Percentiles rank a stretch among this genome's conserved stretches.
phyloP scores from a whole-genome alignment of 352 stramenopile species.

The Phytophthora parvispora region DNA sequence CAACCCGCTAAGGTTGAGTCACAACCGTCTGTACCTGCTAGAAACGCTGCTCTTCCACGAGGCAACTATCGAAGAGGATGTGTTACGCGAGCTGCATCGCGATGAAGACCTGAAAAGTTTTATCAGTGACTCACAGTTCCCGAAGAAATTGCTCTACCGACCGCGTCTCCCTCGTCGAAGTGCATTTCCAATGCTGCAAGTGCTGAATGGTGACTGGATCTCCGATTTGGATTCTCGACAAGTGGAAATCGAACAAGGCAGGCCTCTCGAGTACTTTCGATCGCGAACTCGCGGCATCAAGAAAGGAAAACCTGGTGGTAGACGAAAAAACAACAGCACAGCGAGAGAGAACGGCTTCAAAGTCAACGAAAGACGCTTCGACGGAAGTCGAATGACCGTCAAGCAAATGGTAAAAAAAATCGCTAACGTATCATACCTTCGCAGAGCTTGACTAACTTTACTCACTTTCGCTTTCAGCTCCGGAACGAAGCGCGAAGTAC shows the following conservation, averaged over 20 bases:
- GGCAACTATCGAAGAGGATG: slow-evolving; percentile 34
- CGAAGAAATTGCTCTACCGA: slow-evolving; percentile 42
- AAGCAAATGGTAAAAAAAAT: slow-evolving; percentile 53
- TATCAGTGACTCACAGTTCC: background rate
- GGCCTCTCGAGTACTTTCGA: slow-evolving; percentile 57
- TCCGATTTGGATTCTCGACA: slow-evolving; percentile 55
- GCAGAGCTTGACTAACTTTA: background rate
- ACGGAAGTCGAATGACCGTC: slow-evolving; percentile 76
- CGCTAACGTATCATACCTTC: background rate
- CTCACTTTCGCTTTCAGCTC: slow-evolving; percentile 36
- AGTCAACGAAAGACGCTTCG: slow-evolving; percentile 42
- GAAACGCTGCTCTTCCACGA: slow-evolving; percentile 59
- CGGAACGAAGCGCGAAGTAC: slow-evolving; percentile 51
- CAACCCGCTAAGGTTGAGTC: slow-evolving; percentile 70
- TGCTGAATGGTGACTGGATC: slow-evolving; percentile 73
- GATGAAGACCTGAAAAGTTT: slow-evolving; percentile 45
- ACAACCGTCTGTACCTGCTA: slow-evolving; percentile 79
- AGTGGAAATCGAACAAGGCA: slow-evolving; percentile 61
- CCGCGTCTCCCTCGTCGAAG: slow-evolving; percentile 50
- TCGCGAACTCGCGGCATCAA: background rate
- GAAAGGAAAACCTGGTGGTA: background rate
- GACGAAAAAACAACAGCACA: background rate
- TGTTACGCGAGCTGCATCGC: slow-evolving; percentile 51
- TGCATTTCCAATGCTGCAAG: slow-evolving; percentile 75
- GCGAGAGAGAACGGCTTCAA: background rate